Evolutionary conservation across 2,329 filamentous ascomycete species (phyloP).

Genomic region (Curvularia sp.): DNA sequence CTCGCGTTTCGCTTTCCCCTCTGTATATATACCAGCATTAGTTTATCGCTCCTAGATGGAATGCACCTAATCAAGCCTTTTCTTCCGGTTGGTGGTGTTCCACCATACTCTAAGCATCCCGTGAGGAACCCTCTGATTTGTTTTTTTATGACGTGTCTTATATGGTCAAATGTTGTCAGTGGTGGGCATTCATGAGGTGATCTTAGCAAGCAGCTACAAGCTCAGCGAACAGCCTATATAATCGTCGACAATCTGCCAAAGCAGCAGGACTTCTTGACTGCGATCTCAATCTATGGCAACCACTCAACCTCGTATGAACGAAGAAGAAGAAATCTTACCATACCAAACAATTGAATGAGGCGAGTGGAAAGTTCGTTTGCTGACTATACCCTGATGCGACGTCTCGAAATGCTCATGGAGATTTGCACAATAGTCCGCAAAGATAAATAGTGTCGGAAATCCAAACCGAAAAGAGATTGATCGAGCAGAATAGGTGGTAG

Average conservation of each 20-base stretch:
- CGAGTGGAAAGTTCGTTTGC: not conserved
- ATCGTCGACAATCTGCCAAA: not conserved
- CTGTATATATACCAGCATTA: slow-evolving; percentile 8
- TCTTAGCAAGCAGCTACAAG: not conserved
- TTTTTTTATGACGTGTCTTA: not conserved
- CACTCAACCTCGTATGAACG: not conserved
- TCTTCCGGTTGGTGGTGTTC: not conserved
- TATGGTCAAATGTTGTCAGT: not conserved
- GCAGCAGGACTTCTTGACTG: not conserved
- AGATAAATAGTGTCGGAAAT: not conserved
- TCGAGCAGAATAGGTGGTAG: not conserved
- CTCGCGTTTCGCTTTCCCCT: not conserved
- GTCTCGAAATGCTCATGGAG: not conserved
- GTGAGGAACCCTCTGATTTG: no score
- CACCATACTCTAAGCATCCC: no score
- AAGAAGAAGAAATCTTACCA: not conserved
- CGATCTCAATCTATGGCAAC: not conserved
- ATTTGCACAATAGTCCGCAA: not conserved
- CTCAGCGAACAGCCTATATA: not conserved
- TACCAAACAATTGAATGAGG: not conserved
- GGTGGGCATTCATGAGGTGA: not conserved
- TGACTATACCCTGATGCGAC: no score
- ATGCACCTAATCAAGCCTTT: not conserved
- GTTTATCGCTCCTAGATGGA: slow-evolving; percentile 6
- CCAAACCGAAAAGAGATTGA: not conserved